Conservation (phyloP, 352 stramenopile genomes). For the Globisporangium polare region DNA sequence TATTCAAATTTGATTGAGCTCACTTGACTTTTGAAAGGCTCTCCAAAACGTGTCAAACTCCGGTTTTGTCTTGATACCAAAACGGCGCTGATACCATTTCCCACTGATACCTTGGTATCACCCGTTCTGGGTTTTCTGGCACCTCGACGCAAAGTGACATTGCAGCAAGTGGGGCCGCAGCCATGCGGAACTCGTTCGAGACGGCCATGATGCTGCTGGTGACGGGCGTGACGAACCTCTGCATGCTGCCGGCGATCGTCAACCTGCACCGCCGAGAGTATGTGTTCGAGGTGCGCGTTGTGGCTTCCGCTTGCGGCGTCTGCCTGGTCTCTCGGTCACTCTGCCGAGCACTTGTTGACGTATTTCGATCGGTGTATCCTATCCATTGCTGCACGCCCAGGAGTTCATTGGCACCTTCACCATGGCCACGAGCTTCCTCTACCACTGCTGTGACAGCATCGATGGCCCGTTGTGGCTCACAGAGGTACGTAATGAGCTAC, state of each 20-base stretch:
- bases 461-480: constrained; percentile 70
- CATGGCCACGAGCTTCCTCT: constrained; percentile 76
- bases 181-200: constrained; percentile 65
- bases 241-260: constrained; percentile 69
- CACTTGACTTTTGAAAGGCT: too few species aligned
- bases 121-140: too few species aligned
- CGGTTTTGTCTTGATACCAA: too few species aligned
- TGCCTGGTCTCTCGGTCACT: not conserved
- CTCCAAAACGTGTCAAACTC: too few species aligned
- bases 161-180: not conserved
- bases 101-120: too few species aligned
- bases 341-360: too few species aligned
- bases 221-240: constrained; percentile 75
- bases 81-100: too few species aligned
- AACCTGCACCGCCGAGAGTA: constrained; percentile 52
- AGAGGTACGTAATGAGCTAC: constrained; percentile 28
- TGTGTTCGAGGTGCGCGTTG: constrained; percentile 60
- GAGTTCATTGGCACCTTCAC: constrained; percentile 76
- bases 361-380: too few species aligned
- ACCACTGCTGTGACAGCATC: constrained; percentile 77
- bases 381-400: too few species aligned
- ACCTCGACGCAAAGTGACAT: too few species aligned
- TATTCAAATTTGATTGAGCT: too few species aligned
- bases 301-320: not conserved
- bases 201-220: constrained; percentile 63